Evolutionary conservation across 1,284 basidiomycete genomes (phyloP).

Genomic region (Naganishia sp.): DNA sequence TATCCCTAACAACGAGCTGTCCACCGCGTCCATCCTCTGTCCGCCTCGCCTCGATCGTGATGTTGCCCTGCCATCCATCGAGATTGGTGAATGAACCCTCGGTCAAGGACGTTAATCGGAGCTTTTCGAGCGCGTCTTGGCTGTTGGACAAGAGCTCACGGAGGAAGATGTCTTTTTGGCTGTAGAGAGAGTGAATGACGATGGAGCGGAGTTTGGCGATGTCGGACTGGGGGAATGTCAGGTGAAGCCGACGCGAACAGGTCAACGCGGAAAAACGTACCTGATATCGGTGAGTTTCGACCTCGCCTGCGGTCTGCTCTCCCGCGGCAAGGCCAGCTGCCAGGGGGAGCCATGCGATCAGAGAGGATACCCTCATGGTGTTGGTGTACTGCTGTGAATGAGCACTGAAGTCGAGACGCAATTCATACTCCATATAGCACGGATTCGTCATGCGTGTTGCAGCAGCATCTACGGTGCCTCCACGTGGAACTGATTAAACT

Average conservation of each 20-base stretch:
- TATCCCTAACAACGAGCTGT: slow-evolving; percentile 77
- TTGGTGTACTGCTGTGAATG: slow-evolving; percentile 29
- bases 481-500: slow-evolving; percentile 22
- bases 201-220: slow-evolving; percentile 86
- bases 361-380: slow-evolving; percentile 8
- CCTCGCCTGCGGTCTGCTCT: slow-evolving; percentile 57
- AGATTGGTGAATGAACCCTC: slow-evolving; percentile 60
- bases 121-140: slow-evolving; percentile 92
- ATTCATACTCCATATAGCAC: neutral
- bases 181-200: slow-evolving; percentile 69
- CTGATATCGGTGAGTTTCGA: slow-evolving; percentile 64
- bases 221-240: slow-evolving; percentile 67
- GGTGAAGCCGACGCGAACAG: slow-evolving; percentile 17
- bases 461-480: slow-evolving; percentile 18
- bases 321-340: slow-evolving; percentile 36
- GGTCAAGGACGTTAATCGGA: slow-evolving; percentile 78
- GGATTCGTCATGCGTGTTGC: neutral
- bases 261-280: slow-evolving; percentile 54
- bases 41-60: slow-evolving; percentile 76
- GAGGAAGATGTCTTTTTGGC: slow-evolving; percentile 80
- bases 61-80: slow-evolving; percentile 63
- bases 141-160: slow-evolving; percentile 91
- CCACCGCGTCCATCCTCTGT: slow-evolving; percentile 70
- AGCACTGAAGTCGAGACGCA: neutral
- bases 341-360: slow-evolving; percentile 5